Evolutionary conservation across 352 stramenopile species (phyloP), one percentile per base, ranked within the genome.

Genomic region (Globisporangium solare): DNA sequence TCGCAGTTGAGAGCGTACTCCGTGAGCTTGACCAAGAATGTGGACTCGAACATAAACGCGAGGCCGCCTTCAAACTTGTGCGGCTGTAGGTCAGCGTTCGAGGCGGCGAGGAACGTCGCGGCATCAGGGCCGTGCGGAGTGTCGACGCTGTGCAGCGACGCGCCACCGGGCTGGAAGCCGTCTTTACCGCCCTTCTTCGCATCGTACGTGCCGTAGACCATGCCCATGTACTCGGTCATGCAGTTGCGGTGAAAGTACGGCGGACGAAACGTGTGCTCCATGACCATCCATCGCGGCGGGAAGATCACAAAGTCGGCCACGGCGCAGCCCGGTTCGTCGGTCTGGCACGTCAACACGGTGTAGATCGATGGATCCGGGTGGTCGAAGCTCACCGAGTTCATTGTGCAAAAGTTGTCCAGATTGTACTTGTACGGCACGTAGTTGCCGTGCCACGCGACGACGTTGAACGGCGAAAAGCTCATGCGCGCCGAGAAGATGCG

Each of bases 201-300:
- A 60, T 99, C 96, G 66, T 99, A 99, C 48, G 79, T 81, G 46
- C 95, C 96, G 61, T 93, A 93, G 60, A 99, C 92, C 77, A 99
- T 96, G 47, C 96, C 96, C 96, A 99, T 99, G 69, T 97, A 99
- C 78, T 99, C 95, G 20, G 82, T 94, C 95, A 98, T 98, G 59
- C 80, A 94, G 77, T 99, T 99, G 50, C 95, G 86, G 70, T 99
- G 96, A 68, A 97, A 98, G 71, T 94, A 98, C 1, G 91, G 90
- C 39, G 92, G 93, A 8, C 93, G 87, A 67, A 93, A 95, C 22
- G 95, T 98, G 67, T 98, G 78, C 49, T 97, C 86, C 67, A 43
- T 63, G 41, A 47, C 93, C 94, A 98, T 98, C 81, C 96, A 97
- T 20, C 96, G 84, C 12, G 94, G 95, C 20, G 96, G 95, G 64